Base-by-base conservation (phyloP, 257 asterid species). In the Anisodus acutangulus region DNA sequence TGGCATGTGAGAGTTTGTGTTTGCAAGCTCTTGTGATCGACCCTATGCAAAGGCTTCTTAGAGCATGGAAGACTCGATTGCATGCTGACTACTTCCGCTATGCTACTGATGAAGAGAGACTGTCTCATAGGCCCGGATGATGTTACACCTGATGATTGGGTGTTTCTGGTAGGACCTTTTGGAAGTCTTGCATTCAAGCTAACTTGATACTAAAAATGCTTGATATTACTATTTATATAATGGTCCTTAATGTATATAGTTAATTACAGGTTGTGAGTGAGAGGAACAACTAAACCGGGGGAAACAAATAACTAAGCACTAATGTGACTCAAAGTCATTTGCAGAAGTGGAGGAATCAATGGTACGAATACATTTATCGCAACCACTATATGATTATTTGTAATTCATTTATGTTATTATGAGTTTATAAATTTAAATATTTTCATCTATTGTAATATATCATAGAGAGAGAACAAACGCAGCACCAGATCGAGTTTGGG, bases 71-170 rank as follows among this genome's bases (percentile, higher is more conserved):
- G 16, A 17, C 57, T 70, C 4, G 0, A 43, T 39, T 3, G 37
- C 79, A 43, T 43, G 37, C 79, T 41, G 55, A 17, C 31, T 70
- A 17, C 9, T 17, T 15, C 0, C 7, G 8, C 2, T 41, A 69
- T 8, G 16, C 79, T 11, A 17, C 79, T 70, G 79, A 70, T 69
- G 53, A 70, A 3, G 35, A 39, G 78, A 69, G 54, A 69, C 54
- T 2, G 1, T 69, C 54, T 55, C 54, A 39, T 16, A 39, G 8
- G 45, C 78, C 11, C 35, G 8, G 19, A 41, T 41, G 78, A 41
- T 41, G 26, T 39, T 39, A 39, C 53, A 68, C 78, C 51, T 68
- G 78, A 68, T 68, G 53, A 68, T n/a, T 70, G 54, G 79, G 5
- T 70, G 37, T 70, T 70, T 70, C 79, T 70, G 26, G 55, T 17